phyloP scores from a whole-genome alignment of 345 rosid species.

The Laguncularia racemosa region DNA sequence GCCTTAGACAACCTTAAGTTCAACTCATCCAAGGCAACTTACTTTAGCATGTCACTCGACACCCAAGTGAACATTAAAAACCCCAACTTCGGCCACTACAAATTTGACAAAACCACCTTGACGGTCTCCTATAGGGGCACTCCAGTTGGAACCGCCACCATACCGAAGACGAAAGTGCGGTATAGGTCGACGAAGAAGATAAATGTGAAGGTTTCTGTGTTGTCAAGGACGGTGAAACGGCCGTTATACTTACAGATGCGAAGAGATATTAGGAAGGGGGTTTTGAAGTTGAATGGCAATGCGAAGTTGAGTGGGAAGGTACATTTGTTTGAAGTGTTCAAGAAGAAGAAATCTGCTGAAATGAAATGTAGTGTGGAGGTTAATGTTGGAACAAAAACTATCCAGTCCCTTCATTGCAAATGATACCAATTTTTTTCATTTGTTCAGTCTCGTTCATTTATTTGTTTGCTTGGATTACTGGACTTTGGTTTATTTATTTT shows the following conservation, averaged over 20 bases:
- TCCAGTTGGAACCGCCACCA: conserved; percentile 9
- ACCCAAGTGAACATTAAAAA: conserved; percentile 16
- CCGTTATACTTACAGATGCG: conserved; percentile 1
- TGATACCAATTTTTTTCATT: not conserved
- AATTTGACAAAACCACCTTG: conserved; percentile 9
- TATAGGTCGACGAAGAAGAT: conserved; percentile 18
- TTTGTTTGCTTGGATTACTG: not conserved
- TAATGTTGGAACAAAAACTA: conserved; percentile 5
- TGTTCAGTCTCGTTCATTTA: not conserved
- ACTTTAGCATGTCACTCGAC: conserved; percentile 12
- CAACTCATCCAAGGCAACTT: conserved; percentile 6
- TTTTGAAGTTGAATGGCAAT: conserved; percentile 8
- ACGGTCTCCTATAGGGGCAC: conserved; percentile 15
- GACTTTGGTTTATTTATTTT: too few relatives aligned
- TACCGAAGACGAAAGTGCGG: conserved; percentile 8
- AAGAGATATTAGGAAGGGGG: conserved; percentile 10
- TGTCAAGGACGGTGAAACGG: not conserved
- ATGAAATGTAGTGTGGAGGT: conserved; percentile 24
- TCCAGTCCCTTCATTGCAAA: conserved; percentile 20
- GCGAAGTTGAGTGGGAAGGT: conserved; percentile 16
- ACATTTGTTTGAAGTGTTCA: conserved; percentile 10
- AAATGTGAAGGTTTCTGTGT: conserved; percentile 6
- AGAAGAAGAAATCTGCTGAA: conserved; percentile 18
- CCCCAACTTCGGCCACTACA: conserved; percentile 26
- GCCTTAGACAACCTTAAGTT: conserved; percentile 4